Percentiles rank a stretch among this genome's conserved stretches.
Evolutionary conservation across 2,329 filamentous ascomycete species (phyloP).

Genomic region (Macrophomina pseudophaseolina): DNA sequence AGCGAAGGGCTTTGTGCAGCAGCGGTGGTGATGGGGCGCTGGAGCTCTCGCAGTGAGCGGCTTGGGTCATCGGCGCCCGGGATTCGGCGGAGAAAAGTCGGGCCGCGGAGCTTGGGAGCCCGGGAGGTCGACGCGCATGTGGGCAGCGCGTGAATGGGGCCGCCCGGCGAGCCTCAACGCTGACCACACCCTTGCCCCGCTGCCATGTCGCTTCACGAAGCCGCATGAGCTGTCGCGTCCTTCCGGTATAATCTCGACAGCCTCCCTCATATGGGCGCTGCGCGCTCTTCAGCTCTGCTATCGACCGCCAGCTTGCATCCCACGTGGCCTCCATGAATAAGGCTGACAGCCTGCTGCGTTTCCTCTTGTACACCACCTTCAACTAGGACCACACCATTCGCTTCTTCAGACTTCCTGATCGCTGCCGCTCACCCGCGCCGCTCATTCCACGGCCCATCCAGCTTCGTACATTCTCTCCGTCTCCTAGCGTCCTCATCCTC

Average conservation of each 20-base stretch:
- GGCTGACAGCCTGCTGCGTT: slow-evolving; percentile 8
- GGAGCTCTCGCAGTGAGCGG: slow-evolving; percentile 5
- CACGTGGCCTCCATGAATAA: slow-evolving; percentile 22
- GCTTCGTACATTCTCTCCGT: neutral
- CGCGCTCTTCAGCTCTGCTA: neutral
- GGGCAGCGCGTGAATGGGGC: neutral
- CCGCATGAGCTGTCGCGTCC: neutral
- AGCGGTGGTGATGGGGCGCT: neutral
- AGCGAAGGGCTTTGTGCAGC: neutral
- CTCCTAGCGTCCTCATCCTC: neutral
- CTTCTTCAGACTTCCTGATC: neutral
- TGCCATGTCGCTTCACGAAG: neutral
- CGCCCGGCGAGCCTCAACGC: slow-evolving; percentile 2
- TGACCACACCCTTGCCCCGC: neutral
- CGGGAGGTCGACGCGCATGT: neutral
- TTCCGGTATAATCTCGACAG: no score
- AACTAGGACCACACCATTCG: neutral
- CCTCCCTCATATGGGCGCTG: slow-evolving; percentile 4
- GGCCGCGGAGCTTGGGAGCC: neutral
- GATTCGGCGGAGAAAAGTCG: neutral
- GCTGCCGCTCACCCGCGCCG: neutral
- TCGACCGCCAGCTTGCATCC: neutral
- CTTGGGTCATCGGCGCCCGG: slow-evolving; percentile 12
- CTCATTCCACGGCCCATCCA: neutral
- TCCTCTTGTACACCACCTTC: neutral